Base-by-base conservation (phyloP, 306 rosid genomes). In the Pueraria montana region DNA sequence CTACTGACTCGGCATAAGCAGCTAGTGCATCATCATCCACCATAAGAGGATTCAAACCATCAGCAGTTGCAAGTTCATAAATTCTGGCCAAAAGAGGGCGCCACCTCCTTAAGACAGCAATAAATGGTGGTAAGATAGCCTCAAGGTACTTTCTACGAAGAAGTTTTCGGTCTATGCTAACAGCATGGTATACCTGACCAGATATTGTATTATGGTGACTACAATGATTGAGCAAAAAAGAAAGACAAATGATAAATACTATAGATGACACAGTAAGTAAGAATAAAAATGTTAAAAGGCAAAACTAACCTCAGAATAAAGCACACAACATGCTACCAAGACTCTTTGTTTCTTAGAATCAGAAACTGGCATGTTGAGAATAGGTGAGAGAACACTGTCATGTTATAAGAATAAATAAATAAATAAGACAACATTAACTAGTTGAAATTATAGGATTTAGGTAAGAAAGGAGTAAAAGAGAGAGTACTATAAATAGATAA, bases 341-440 rank as follows among this genome's bases (percentile, higher is more conserved):
- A 96, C 99, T 87, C 99, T 87, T 76, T 96, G 99, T 86, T 96
- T 94, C 95, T 89, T 96, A 53, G 98, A 90, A 89, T 94, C 98
- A 38, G 97, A 89, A 88, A 94, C 81, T 46, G 97, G 93, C 99
- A 92, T 94, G 95, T 96, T 96, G 70, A 96, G 95, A 88, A 96
- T 88, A 45, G 98, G 99, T 59, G 99, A 91, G 87, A 96, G 99
- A 79, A 96, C 98, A 88, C 99, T 94, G 93, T 81, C 76, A 27
- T 87, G 64, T 87, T 67, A 59, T 17, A 69, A 82, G 61, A 77
- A 76, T 6, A 77, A 18, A 83, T 63, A 74, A 81, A 80, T 68
- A 79, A 82, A 81, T 53, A 76, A 84, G 72, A 58, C 24, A 74
- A 30, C 69, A n/a, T 74, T 24, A 64, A 26, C 55, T 3, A 17